Evolutionary conservation across 495 filamentous ascomycete species (phyloP).

Genomic region (Daldinia concentrica): DNA sequence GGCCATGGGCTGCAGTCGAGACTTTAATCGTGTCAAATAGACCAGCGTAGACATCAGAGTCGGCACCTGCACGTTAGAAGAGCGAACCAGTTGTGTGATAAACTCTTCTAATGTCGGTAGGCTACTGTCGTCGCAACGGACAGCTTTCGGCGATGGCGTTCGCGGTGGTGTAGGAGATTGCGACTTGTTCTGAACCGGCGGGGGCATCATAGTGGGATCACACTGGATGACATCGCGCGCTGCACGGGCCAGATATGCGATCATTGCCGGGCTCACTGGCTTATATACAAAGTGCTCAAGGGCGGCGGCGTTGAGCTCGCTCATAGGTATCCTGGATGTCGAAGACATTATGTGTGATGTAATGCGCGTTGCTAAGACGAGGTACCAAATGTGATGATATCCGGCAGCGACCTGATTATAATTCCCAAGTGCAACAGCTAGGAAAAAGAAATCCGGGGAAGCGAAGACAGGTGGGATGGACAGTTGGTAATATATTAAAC

Average conservation of each 20-base stretch:
- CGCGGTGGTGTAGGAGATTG: constrained; percentile 73
- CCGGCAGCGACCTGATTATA: constrained; percentile 16
- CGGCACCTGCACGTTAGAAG: constrained; percentile 95
- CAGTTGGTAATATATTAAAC: constrained; percentile 33
- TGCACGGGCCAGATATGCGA: constrained; percentile 81
- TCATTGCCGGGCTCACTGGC: constrained; percentile 85
- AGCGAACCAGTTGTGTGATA: constrained; percentile 87
- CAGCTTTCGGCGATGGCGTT: constrained; percentile 69
- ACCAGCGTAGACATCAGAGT: constrained; percentile 97
- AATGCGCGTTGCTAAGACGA: constrained; percentile 28
- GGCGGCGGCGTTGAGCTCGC: constrained; percentile 76
- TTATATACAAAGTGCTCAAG: constrained; percentile 88
- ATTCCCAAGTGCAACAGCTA: constrained; percentile 22
- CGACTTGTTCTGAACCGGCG: constrained; percentile 53
- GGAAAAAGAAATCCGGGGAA: constrained; percentile 40
- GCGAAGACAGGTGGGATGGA: constrained; percentile 15
- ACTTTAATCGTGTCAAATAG: constrained; percentile 85
- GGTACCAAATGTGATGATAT: constrained; percentile 12
- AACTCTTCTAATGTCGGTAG: constrained; percentile 87
- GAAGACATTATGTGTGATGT: constrained; percentile 51
- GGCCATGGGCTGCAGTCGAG: constrained; percentile 87
- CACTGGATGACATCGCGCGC: constrained; percentile 91
- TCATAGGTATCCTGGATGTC: constrained; percentile 48
- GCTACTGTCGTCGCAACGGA: constrained; percentile 50
- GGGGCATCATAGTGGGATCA: constrained; percentile 67